Evolutionary conservation across 2,329 filamentous ascomycete species (phyloP).

Genomic region (Claviceps maximensis): DNA sequence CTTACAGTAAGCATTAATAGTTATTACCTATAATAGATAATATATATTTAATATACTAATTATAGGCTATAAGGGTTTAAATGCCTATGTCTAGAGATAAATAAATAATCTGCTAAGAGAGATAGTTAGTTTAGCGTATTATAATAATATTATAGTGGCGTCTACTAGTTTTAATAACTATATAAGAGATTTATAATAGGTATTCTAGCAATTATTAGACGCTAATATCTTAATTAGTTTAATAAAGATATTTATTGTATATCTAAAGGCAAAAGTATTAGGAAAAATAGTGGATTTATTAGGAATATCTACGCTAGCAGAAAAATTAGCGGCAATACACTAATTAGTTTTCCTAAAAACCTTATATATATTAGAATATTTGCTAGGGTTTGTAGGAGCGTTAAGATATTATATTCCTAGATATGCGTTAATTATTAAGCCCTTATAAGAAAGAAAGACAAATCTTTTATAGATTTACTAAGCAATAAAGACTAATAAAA

Average conservation of each 20-base stretch:
- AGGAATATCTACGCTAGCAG: not conserved
- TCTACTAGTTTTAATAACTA: not conserved
- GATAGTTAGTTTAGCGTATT: not conserved
- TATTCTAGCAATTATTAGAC: not conserved
- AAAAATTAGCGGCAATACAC: not conserved
- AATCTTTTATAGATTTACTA: not conserved
- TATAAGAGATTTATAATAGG: not conserved
- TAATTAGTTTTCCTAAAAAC: not conserved
- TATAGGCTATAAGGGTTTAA: not conserved
- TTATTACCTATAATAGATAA: not conserved
- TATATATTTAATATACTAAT: not conserved
- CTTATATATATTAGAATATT: not conserved
- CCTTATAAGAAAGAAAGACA: not conserved
- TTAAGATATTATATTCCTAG: not conserved
- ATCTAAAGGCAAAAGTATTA: not conserved
- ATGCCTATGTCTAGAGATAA: not conserved
- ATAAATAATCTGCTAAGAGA: not conserved
- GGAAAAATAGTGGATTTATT: not conserved
- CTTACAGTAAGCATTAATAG: not conserved
- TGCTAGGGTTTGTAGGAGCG: not conserved
- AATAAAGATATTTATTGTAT: not conserved
- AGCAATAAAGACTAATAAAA: too few relatives aligned
- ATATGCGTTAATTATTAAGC: not conserved
- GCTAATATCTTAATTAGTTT: not conserved
- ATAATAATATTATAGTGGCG: not conserved